A percentile compares a stretch with the other conserved stretches of the same genome.
Conservation (phyloP, 495 filamentous ascomycete species). For the Achaetomiella virescens region DNA sequence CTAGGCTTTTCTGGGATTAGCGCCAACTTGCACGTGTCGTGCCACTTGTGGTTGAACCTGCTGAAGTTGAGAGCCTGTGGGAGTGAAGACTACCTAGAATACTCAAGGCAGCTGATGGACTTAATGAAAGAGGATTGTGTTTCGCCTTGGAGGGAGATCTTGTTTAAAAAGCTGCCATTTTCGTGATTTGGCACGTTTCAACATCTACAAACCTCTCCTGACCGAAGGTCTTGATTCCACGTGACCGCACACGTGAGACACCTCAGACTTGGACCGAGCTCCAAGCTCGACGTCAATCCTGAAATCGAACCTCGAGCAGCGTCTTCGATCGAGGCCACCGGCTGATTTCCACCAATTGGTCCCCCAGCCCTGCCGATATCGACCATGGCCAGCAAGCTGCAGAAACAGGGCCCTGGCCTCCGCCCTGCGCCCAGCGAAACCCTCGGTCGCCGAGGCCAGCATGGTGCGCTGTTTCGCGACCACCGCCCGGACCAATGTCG, state of each 20-base stretch:
- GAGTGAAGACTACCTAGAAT: no score
- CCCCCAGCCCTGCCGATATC: constrained; percentile 28
- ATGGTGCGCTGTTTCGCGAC: constrained; percentile 51
- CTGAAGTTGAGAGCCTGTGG: no score
- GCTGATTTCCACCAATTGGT: constrained; percentile 39
- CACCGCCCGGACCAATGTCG: constrained; percentile 39
- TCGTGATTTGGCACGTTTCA: no score
- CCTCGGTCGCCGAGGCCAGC: constrained; percentile 24
- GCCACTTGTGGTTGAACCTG: constrained; percentile 5
- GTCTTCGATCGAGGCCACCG: constrained; percentile 21
- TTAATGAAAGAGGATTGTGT: no score
- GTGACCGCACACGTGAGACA: constrained; percentile 8
- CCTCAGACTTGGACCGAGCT: constrained; percentile 14
- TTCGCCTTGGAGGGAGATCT: no score
- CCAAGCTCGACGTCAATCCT: constrained; percentile 27
- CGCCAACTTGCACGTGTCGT: constrained; percentile 21
- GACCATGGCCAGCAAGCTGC: constrained; percentile 61
- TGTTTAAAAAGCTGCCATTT: no score
- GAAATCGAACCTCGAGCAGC: constrained; percentile 9
- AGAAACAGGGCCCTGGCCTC: constrained; percentile 56
- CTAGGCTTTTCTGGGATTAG: constrained; percentile 18
- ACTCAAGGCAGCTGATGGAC: no score
- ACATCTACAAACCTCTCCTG: not conserved
- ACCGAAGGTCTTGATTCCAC: not conserved
- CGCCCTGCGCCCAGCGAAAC: constrained; percentile 50